Evolutionary conservation across 129 eudicot genomes (phyloP), one percentile per base, ranked within the genome.

Genomic region (Solidago caesia): DNA sequence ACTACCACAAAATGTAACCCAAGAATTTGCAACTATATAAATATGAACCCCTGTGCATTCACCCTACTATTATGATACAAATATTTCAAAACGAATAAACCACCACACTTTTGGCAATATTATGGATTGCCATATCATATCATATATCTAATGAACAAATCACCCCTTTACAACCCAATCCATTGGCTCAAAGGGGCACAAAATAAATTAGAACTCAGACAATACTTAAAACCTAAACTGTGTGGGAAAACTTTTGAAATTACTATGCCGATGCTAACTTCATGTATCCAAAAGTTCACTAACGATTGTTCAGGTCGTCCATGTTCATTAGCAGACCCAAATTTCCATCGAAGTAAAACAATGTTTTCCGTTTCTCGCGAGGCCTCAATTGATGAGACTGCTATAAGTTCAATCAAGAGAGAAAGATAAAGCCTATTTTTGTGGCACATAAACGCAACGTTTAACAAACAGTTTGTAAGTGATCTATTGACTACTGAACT

Each of bases 331-430:
- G 96, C 91, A 47, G 97, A 91, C 67, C 98, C 67, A 94, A 74
- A 79, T 94, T 94, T 75, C 98, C 98, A 65, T 94, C 90, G 79
- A 94, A 94, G 87, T 94, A 94, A 82, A 90, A 94, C 44, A 90
- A 71, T 41, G 83, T 88, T 73, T 82, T 86, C 60, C 98, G 80
- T 79, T 86, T 70, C 77, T 88, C 87, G 55, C 79, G 97, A 68
- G 96, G 88, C 87, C 98, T 94, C 77, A 73, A 72, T 13, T 58
- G 3, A 68, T 44, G 41, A 14, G 16, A 15, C n/a, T 64, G 47
- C 25, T 39, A 47, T 64, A n/a, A 7, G 67, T 43, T 44, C 33
- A 25, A 43, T 21, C 59, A 2, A 67, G 7, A 39, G 15, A 55
- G 77, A 72, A 21, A 43, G 14, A 7, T 25, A 6, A 7, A 41